Evolutionary conservation across 495 filamentous ascomycete species (phyloP).

Genomic region (Aspergillus funiculosus): DNA sequence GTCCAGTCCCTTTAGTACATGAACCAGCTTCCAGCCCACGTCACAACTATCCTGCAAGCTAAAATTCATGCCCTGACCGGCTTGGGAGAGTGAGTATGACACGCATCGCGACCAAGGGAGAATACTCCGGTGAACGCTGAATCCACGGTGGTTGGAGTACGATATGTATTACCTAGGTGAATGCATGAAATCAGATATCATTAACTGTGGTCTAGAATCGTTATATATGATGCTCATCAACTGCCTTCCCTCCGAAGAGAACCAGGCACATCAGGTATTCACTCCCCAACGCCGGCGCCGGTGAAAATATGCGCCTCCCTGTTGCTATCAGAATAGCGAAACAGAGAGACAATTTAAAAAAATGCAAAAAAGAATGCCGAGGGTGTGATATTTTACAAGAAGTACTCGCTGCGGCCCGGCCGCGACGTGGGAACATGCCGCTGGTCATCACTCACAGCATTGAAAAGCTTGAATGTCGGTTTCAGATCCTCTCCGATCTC

Average conservation of each 20-base stretch:
- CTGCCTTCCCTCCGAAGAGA: slow-evolving; percentile 12
- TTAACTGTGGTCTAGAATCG: slow-evolving; percentile 32
- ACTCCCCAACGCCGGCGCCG: slow-evolving; percentile 37
- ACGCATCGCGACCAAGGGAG: slow-evolving; percentile 55
- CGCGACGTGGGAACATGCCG: slow-evolving; percentile 78
- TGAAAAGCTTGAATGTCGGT: slow-evolving; percentile 90
- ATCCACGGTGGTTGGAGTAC: background rate
- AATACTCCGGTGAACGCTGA: too few relatives aligned
- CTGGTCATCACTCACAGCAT: slow-evolving; percentile 86
- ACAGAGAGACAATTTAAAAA: slow-evolving; percentile 15
- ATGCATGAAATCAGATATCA: slow-evolving; percentile 20
- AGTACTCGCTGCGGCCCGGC: slow-evolving; percentile 85
- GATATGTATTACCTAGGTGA: background rate
- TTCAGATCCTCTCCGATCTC: slow-evolving; percentile 78
- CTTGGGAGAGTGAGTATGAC: slow-evolving; percentile 60
- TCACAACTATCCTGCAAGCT: slow-evolving; percentile 54
- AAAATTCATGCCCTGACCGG: slow-evolving; percentile 52
- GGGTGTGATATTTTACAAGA: slow-evolving; percentile 58
- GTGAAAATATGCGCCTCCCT: slow-evolving; percentile 22
- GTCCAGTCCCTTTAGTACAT: slow-evolving; percentile 55
- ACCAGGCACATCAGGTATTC: slow-evolving; percentile 15
- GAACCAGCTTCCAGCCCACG: slow-evolving; percentile 73
- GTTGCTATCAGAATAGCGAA: slow-evolving; percentile 1
- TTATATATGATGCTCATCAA: slow-evolving; percentile 35
- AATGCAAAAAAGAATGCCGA: background rate